phyloP scores from a whole-genome alignment of 371 early-diverging fungal species.

The Saksenaea oblongispora region DNA sequence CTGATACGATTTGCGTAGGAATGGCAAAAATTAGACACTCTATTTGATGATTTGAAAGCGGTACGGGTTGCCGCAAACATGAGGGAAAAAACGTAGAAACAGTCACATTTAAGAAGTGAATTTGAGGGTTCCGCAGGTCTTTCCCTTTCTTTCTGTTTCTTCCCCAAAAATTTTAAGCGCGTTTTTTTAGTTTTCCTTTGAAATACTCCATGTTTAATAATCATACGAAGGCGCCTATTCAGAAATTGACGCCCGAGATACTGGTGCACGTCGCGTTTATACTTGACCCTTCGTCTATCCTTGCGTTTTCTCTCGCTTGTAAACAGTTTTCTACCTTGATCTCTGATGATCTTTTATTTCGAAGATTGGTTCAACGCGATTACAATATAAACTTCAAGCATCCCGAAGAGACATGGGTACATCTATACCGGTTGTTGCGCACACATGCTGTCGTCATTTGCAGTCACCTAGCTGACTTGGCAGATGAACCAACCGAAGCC shows the following conservation, averaged over 20 bases:
- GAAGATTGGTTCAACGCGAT: conserved; percentile 32
- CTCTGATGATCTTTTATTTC: conserved; percentile 31
- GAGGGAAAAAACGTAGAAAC: too few relatives aligned
- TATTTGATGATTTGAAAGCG: not conserved
- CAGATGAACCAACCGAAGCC: conserved; percentile 20
- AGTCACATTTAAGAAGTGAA: too few relatives aligned
- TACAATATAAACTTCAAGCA: conserved; percentile 32
- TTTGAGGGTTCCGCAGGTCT: too few relatives aligned
- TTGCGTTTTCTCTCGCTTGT: conserved; percentile 24
- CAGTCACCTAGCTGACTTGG: conserved; percentile 16
- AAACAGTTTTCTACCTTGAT: conserved; percentile 24
- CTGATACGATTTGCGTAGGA: not conserved
- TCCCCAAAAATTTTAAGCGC: not conserved
- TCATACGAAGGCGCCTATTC: conserved; percentile 12
- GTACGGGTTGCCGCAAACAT: not conserved
- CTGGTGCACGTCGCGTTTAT: conserved; percentile 24
- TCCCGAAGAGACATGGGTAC: conserved; percentile 26
- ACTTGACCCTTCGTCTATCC: conserved; percentile 23
- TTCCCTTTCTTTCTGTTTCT: not conserved
- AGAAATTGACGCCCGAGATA: conserved; percentile 31
- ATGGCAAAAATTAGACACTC: not conserved
- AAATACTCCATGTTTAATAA: conserved; percentile 5
- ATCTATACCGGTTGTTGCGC: conserved; percentile 20
- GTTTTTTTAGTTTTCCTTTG: not conserved
- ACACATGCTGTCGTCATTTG: conserved; percentile 4